Conservation (phyloP, 106 monocot species). For the Dendrobium chrysotoxum region DNA sequence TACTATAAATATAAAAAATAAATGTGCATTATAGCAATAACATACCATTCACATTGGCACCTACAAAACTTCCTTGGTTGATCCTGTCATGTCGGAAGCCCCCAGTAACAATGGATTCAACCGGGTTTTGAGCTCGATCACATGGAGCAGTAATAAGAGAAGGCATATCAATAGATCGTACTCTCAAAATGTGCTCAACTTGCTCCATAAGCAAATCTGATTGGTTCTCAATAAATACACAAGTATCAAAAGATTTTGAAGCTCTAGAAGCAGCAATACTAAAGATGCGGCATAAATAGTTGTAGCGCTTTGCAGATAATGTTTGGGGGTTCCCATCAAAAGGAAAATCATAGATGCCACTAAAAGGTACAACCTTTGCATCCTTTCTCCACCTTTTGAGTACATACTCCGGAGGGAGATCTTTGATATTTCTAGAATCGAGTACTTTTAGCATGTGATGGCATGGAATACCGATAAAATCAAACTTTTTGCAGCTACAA, state of each 20-base stretch:
- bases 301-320: conserved; percentile 33
- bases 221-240: conserved; percentile 44
- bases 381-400: conserved; percentile 73
- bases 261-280: conserved; percentile 47
- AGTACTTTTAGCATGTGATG: conserved; percentile 67
- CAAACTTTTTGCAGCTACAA: conserved; percentile 67
- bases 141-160: conserved; percentile 18
- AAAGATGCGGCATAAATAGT: conserved; percentile 44
- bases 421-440: conserved; percentile 67
- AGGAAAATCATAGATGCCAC: conserved; percentile 11
- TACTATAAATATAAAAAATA: too few species aligned
- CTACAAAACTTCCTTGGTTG: conserved; percentile 38
- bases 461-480: conserved; percentile 63
- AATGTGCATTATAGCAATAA: background rate
- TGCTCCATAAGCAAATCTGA: conserved; percentile 43
- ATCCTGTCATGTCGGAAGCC: conserved; percentile 24
- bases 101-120: conserved; percentile 27
- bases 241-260: conserved; percentile 36
- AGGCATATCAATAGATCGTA: conserved; percentile 32
- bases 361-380: conserved; percentile 33
- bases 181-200: conserved; percentile 36
- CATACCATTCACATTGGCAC: conserved; percentile 27
- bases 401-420: conserved; percentile 50
- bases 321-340: conserved; percentile 31
- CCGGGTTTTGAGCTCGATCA: conserved; percentile 26